Base-by-base conservation (phyloP, 352 stramenopile genomes). In the Phytophthora cryptogea region DNA sequence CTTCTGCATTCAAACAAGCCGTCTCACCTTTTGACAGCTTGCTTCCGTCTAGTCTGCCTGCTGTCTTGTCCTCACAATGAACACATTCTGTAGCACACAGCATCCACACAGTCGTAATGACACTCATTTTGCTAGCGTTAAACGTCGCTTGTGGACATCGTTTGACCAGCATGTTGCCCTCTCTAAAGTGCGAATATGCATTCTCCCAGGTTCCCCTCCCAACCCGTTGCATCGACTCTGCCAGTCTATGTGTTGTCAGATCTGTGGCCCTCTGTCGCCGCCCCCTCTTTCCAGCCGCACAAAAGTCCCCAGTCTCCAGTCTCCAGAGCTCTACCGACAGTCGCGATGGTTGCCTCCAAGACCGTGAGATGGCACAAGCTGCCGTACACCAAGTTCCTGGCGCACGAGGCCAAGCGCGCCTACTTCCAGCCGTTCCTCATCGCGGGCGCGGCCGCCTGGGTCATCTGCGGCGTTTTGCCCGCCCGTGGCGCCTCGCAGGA, bases 351-450 rank as follows among this genome's bases (percentile, higher is more conserved):
- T 50, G 56, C 68, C 59, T 64, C 72, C 44, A 93, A 93, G 66
- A 78, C 79, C 55, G 75, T 93, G 32, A 80, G 75, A 78, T 95
- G 86, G 86, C 86, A 95, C 79, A 87, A 87, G 59, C 65, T 94
- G 47, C 76, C 80, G 14, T 92, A 88, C 72, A 68, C 50, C 46
- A 66, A 95, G 65, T 95, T 92, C 66, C 54, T 95, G 55, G 64
- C 72, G 51, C 76, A 92, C 68, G 86, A 95, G 68, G 63, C 75
- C 43, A 88, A 80, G 53, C 83, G 86, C 59, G 77, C 80, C 6
- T 85, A 89, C 76, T 93, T 95, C 80, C 80, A 83, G 42, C 86
- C 86, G 8, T 95, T 95, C 72, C 78, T 95, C 60, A 71, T 84
- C 68, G 86, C 77, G 32, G 86, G 80, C 54, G 76, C 73, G 72